A percentile compares a stretch with the other conserved stretches of the same genome.
These are phyloP conservation scores for Chaetomium olivaceum DNA, from an alignment of 2,329 filamentous ascomycete genomes.

Conservation along the genomic window DNA sequence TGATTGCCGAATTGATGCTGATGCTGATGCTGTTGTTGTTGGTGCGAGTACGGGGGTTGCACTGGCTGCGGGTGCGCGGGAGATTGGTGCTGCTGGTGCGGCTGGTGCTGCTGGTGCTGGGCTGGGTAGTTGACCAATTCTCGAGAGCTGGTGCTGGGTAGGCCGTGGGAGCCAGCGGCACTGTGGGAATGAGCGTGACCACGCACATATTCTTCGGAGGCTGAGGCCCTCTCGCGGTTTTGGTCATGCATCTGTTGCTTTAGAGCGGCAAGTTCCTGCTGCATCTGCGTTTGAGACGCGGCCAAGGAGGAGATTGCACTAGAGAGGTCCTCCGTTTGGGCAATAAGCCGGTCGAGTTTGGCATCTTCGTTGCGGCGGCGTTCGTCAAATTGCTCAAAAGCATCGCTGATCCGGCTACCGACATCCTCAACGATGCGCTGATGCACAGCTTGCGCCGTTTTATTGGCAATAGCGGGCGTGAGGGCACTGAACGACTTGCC, in stretches of 20 bases:
- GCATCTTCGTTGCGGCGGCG: constrained; percentile 54
- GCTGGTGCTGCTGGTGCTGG: constrained; percentile 30
- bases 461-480: constrained; percentile 64
- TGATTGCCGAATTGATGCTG: constrained; percentile 30
- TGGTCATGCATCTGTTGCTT: constrained; percentile 42
- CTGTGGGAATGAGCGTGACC: constrained; percentile 28
- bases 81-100: constrained; percentile 27
- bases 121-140: constrained; percentile 29
- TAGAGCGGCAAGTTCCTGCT: constrained; percentile 56
- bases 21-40: constrained; percentile 31
- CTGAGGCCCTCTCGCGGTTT: constrained; percentile 28
- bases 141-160: constrained; percentile 21
- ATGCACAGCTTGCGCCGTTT: constrained; percentile 66
- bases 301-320: constrained; percentile 72
- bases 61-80: constrained; percentile 29
- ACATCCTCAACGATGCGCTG: constrained; percentile 64
- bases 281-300: constrained; percentile 66
- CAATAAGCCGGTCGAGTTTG: constrained; percentile 74
- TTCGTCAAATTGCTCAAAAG: constrained; percentile 52
- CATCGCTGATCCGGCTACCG: constrained; percentile 59
- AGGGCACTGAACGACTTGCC: constrained; percentile 62
- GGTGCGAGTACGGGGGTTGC: constrained; percentile 30
- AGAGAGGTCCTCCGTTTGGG: constrained; percentile 65
- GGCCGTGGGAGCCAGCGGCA: constrained; percentile 27
- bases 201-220: constrained; percentile 19